Percentiles rank a stretch among this genome's conserved stretches.
Conservation (phyloP, 495 filamentous ascomycete genomes). For the Ramalina intermedia region DNA sequence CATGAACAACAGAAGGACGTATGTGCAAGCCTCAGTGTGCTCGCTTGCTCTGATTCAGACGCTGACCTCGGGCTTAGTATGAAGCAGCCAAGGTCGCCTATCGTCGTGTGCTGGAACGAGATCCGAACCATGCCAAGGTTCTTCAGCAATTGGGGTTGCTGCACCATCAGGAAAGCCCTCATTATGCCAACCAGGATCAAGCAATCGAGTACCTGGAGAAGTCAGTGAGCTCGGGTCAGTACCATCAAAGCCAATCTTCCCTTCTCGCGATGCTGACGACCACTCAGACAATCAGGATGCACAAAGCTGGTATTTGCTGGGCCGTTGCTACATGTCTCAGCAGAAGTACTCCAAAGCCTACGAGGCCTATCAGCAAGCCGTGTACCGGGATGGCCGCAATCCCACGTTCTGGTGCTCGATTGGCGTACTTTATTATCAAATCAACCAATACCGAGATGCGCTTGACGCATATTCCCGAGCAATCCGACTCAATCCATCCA, state of each 20-base stretch:
- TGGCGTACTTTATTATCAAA: conserved; percentile 98
- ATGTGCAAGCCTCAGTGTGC: conserved; percentile 24
- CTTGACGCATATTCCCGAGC: conserved; percentile 97
- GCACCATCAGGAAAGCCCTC: conserved; percentile 85
- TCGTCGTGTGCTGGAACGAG: conserved; percentile 79
- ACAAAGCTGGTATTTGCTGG: conserved; percentile 97
- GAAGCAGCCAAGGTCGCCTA: conserved; percentile 86
- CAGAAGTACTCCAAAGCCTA: conserved; percentile 99
- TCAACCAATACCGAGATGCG: conserved; percentile 98
- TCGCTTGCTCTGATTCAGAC: background rate
- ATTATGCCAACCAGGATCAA: conserved; percentile 79
- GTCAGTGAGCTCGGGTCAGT: conserved; percentile 83
- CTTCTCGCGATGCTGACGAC: background rate
- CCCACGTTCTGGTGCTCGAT: conserved; percentile 99
- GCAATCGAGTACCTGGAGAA: conserved; percentile 97
- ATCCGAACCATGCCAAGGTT: conserved; percentile 95
- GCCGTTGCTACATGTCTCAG: conserved; percentile 98
- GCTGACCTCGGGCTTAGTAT: conserved; percentile 42
- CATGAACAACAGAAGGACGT: conserved; percentile 99
- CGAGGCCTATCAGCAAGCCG: conserved; percentile 96
- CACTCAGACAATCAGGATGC: conserved; percentile 74
- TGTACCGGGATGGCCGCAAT: conserved; percentile 95
- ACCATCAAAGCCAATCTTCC: background rate
- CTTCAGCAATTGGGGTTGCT: conserved; percentile 97
- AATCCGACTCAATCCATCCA: conserved; percentile 95